Conservation (phyloP, 148 eudicot species). For the Chenopodium quinoa region DNA sequence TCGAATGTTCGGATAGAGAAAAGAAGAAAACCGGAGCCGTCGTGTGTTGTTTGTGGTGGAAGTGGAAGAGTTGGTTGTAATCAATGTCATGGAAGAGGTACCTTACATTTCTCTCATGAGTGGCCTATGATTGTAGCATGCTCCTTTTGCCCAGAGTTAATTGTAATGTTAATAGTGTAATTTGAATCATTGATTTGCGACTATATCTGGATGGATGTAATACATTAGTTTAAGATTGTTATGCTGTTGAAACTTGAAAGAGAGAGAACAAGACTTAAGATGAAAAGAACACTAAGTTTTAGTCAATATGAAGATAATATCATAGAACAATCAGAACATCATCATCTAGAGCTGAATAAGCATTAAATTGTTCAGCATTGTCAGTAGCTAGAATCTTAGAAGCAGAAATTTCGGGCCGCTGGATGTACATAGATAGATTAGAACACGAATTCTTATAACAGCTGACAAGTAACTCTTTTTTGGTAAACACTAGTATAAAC, state of each 20-base stretch:
- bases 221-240: neutral
- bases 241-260: neutral
- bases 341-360: neutral
- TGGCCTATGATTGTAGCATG: neutral
- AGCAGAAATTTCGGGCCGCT: neutral
- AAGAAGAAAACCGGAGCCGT: conserved; percentile 54
- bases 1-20: conserved; percentile 63
- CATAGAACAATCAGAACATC: too few species aligned
- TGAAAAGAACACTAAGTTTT: too few species aligned
- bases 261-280: neutral
- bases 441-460: neutral
- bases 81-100: conserved; percentile 73
- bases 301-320: neutral
- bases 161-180: too few species aligned
- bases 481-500: neutral
- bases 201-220: neutral
- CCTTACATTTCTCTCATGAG: conserved; percentile 15
- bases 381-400: neutral
- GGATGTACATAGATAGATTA: neutral
- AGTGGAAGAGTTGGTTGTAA: conserved; percentile 72
- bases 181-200: neutral
- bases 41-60: conserved; percentile 68
- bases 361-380: neutral
- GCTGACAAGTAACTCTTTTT: neutral
- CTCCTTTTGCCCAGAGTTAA: neutral